A percentile compares a stretch with the other conserved stretches of the same genome.
Evolutionary conservation across 1,284 basidiomycete species (phyloP).

Genomic region (Volvariella volvacea): DNA sequence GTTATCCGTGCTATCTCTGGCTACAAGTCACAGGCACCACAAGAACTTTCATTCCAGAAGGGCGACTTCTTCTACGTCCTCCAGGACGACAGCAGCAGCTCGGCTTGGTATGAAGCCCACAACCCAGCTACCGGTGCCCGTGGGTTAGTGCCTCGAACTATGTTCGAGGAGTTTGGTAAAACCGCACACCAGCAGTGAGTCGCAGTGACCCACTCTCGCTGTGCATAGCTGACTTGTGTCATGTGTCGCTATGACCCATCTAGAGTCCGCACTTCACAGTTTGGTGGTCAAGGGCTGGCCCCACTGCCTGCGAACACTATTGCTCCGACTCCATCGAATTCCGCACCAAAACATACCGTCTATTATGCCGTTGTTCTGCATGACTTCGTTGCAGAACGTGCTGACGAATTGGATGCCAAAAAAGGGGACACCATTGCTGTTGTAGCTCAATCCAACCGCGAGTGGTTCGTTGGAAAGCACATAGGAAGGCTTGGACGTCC

Average conservation of each 20-base stretch:
- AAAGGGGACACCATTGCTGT: constrained; percentile 91
- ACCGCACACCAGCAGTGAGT: constrained; percentile 58
- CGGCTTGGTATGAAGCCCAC: constrained; percentile 77
- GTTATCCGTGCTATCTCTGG: constrained; percentile 83
- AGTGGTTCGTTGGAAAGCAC: constrained; percentile 91
- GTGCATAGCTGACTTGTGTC: constrained; percentile 7
- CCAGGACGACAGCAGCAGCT: constrained; percentile 53
- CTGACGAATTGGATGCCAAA: constrained; percentile 94
- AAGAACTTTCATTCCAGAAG: constrained; percentile 87
- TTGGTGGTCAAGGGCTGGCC: constrained; percentile 13
- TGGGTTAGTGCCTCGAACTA: constrained; percentile 80
- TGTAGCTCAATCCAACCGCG: constrained; percentile 85
- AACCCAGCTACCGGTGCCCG: constrained; percentile 90
- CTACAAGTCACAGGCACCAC: constrained; percentile 71
- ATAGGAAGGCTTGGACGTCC: constrained; percentile 93
- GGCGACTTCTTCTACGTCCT: constrained; percentile 99
- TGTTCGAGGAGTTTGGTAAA: constrained; percentile 88
- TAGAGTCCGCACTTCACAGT: constrained; percentile 38
- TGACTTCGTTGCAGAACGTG: constrained; percentile 90
- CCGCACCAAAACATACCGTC: constrained; percentile 46
- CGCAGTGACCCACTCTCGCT: neutral
- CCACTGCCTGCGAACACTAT: constrained; percentile 6
- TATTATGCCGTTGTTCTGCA: constrained; percentile 94
- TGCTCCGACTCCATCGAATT: constrained; percentile 18
- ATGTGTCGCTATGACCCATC: constrained; percentile 7